Percentiles rank a stretch among this genome's conserved stretches.
Conservation (phyloP, 2,329 filamentous ascomycete species). For the Cercospora berteroae region DNA sequence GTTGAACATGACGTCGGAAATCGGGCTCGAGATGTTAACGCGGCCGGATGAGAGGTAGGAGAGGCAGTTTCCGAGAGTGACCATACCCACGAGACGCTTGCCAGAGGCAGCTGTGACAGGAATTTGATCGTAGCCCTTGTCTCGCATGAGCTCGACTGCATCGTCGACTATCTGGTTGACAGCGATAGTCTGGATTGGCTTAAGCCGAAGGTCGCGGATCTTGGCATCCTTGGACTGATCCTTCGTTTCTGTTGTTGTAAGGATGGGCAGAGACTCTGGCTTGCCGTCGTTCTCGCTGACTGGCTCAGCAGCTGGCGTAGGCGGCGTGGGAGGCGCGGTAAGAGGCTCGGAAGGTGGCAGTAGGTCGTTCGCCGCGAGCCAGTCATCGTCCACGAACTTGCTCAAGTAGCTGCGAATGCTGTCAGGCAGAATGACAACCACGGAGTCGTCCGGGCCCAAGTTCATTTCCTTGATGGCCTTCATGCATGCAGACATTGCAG, state of each 20-base stretch:
- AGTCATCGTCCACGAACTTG: constrained; percentile 99
- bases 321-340: constrained; percentile 39
- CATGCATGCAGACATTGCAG: constrained; percentile 79
- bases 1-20: constrained; percentile 94
- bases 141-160: constrained; percentile 96
- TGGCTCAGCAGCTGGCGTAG: constrained; percentile 38
- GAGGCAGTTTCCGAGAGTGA: constrained; percentile 91
- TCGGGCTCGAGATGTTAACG: constrained; percentile 68
- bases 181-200: constrained; percentile 85
- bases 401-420: constrained; percentile 96
- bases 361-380: constrained; percentile 94
- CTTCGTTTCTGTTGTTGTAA: constrained; percentile 40
- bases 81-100: constrained; percentile 75
- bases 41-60: constrained; percentile 84
- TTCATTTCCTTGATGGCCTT: constrained; percentile 72
- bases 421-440: constrained; percentile 90
- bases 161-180: constrained; percentile 71
- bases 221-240: constrained; percentile 78
- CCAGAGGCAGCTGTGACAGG: constrained; percentile 74
- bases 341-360: constrained; percentile 61
- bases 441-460: constrained; percentile 78
- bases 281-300: constrained; percentile 18
- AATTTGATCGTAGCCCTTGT: constrained; percentile 96
- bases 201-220: constrained; percentile 78
- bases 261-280: constrained; percentile 35